phyloP scores from a whole-genome alignment of 2,329 filamentous ascomycete species.

The Alternaria brassicae region DNA sequence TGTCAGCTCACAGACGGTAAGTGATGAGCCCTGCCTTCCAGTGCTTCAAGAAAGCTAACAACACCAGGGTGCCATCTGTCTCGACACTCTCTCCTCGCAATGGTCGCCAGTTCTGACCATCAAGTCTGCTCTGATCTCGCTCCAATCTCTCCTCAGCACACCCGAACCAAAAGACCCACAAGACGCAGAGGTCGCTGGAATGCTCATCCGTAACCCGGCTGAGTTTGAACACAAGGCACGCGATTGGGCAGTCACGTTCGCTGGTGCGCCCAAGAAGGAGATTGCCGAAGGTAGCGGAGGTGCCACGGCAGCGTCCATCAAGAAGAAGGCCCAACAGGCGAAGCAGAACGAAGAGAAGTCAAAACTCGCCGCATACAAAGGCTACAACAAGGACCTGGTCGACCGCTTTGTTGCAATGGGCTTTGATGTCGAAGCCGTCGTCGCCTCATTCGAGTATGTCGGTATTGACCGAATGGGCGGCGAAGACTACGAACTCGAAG shows the following conservation, averaged over 20 bases:
- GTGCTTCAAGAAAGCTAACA: constrained; percentile 27
- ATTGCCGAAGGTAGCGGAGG: constrained; percentile 62
- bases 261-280: constrained; percentile 71
- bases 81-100: constrained; percentile 85
- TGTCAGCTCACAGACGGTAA: constrained; percentile 88
- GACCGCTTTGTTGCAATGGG: constrained; percentile 90
- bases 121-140: constrained; percentile 90
- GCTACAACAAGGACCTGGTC: constrained; percentile 84
- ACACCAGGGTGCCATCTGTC: constrained; percentile 89
- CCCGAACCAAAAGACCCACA: constrained; percentile 97
- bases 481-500: constrained; percentile 83
- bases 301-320: constrained; percentile 61
- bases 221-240: constrained; percentile 82
- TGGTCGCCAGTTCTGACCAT: constrained; percentile 98
- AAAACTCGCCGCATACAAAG: constrained; percentile 71
- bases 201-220: constrained; percentile 81
- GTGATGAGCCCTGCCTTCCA: constrained; percentile 39
- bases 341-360: constrained; percentile 67
- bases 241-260: constrained; percentile 88
- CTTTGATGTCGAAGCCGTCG: constrained; percentile 85
- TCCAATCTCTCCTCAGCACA: constrained; percentile 90
- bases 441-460: constrained; percentile 80
- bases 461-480: constrained; percentile 81
- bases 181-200: constrained; percentile 91
- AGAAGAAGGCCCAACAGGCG: constrained; percentile 60